Base-by-base conservation (phyloP, 2,329 filamentous ascomycete species). In the Lachnellula subtilissima region DNA sequence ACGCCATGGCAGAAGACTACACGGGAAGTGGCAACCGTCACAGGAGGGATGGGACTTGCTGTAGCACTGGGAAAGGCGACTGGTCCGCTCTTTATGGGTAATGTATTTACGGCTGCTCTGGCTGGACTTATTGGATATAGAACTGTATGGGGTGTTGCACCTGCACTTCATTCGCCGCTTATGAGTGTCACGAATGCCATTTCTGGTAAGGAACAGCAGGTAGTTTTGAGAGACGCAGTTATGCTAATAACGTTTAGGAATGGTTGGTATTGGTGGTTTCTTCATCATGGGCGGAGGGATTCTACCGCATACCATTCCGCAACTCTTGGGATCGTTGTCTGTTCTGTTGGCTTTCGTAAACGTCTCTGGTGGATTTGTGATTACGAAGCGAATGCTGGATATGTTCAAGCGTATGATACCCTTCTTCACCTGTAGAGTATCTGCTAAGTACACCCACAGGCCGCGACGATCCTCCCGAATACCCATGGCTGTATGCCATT, bases 111-210 rank as follows among this genome's bases (percentile, higher is more conserved):
- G 0, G 94, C 94, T 71, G 85, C 87, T 15, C 76, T 96, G 47
- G 89, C 91, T 48, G 89, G 89, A 65, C 75, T 96, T 28, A 91
- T 96, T 61, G 91, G 91, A 7, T 96, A 96, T 68, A 83, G 91
- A 49, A 89, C 89, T 5, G 89, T 96, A 23, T 96, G 91, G 91
- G 90, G 90, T 52, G 91, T 96, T 12, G 76, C 78, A 0, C 91
- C 91, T 7, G 89, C 91, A 37, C 78, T 96, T 5, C 91, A 96
- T 71, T 93, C 89, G 2, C 91, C 91, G 1, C 75, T 96, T 5
- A 96, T 96, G 91, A 92, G 88, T 64, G 91, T 95, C 37, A 96
- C 91, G 7, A 96, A 96, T 70, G 91, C 91, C 28, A 96, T 96
- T 64, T 94, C 89, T 35, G 90, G 87, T 72, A 75, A 61, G 61